phyloP scores from a whole-genome alignment of 805 yeast species.

The Metschnikowia noctiluminum region DNA sequence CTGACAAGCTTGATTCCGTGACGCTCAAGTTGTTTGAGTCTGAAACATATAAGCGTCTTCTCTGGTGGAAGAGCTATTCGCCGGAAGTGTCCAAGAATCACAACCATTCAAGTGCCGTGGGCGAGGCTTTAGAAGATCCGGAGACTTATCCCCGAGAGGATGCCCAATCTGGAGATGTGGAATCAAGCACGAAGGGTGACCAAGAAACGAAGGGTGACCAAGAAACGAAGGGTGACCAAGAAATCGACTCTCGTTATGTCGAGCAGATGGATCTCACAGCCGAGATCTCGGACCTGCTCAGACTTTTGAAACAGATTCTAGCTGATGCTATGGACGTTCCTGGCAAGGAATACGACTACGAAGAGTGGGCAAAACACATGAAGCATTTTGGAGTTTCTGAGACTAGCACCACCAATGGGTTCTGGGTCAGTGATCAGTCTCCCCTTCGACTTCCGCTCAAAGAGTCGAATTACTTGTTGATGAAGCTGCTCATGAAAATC shows the following conservation, averaged over 20 bases:
- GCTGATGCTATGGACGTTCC: constrained; percentile 39
- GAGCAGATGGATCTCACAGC: constrained; percentile 3
- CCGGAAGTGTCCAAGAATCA: not conserved
- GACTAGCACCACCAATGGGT: constrained; percentile 20
- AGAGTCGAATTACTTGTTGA: constrained; percentile 61
- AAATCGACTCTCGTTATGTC: not conserved
- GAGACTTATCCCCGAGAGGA: not conserved
- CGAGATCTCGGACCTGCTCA: constrained; percentile 17
- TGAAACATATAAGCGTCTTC: constrained; percentile 6
- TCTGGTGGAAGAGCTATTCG: not conserved
- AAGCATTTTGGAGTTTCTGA: constrained; percentile 25
- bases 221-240: not conserved
- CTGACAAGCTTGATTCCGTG: constrained; percentile 15
- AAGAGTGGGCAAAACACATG: constrained; percentile 50
- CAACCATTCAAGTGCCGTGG: not conserved
- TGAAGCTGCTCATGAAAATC: constrained; percentile 29
- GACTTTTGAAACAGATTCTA: constrained; percentile 27
- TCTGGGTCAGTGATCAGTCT: constrained; percentile 64
- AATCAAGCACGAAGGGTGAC: not conserved
- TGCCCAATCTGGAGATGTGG: not conserved
- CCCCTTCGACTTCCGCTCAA: constrained; percentile 69
- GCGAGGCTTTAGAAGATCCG: not conserved
- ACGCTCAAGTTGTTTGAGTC: constrained; percentile 5
- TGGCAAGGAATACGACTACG: constrained; percentile 41
- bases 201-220: not conserved